Evolutionary conservation across 108 stramenopile species (phyloP).

Genomic region (Skeletonema menzelii): DNA sequence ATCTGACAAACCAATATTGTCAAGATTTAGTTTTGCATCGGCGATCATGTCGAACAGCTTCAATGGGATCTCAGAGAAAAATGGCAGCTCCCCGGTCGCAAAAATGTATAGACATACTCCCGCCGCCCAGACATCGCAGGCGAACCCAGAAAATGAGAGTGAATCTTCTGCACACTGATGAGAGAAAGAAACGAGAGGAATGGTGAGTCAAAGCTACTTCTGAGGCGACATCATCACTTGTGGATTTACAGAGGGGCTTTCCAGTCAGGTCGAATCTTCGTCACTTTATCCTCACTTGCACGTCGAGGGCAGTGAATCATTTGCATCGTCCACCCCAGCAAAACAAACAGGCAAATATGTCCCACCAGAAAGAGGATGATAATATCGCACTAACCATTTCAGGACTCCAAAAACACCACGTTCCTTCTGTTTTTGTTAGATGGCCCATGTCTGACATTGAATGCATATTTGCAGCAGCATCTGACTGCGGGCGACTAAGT

Average conservation of each 20-base stretch:
- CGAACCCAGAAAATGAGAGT: constrained; percentile 75
- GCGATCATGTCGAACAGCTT: constrained; percentile 75
- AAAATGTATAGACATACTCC: constrained; percentile 91
- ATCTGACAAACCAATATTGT: constrained; percentile 52
- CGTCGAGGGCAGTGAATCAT: too few species aligned
- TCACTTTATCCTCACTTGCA: too few species aligned
- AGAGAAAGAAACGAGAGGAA: background rate
- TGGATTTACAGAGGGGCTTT: too few species aligned
- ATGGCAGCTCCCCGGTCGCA: constrained; percentile 80
- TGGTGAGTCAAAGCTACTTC: background rate
- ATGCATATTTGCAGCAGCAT: constrained; percentile 63
- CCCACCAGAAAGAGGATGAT: background rate
- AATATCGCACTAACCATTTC: constrained; percentile 67
- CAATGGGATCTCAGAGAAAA: constrained; percentile 68
- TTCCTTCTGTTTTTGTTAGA: constrained; percentile 86
- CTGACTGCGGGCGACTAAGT: background rate
- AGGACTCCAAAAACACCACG: constrained; percentile 88
- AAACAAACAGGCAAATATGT: background rate
- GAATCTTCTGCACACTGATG: constrained; percentile 14
- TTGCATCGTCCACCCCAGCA: too few species aligned
- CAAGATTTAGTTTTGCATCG: constrained; percentile 51
- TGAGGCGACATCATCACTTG: background rate
- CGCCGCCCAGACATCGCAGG: constrained; percentile 92
- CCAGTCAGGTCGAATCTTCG: too few species aligned
- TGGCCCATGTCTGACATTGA: constrained; percentile 59